Conservation (phyloP, 768 basidiomycete species). For the Fomitopsis serialis region DNA sequence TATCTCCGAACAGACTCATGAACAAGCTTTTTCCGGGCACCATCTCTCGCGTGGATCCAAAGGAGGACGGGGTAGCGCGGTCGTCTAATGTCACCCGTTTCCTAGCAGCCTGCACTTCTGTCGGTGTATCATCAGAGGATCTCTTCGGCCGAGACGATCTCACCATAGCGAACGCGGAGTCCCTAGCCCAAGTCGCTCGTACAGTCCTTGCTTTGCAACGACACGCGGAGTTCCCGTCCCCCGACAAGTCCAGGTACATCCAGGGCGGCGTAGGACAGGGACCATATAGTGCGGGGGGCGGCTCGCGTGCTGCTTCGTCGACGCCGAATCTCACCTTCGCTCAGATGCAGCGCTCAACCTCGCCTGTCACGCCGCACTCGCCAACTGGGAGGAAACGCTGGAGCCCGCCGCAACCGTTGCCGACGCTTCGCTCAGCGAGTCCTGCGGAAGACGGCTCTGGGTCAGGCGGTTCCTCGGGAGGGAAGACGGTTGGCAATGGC, state of each 20-base stretch:
- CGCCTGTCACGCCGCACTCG: slow-evolving; percentile 26
- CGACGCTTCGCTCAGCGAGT: slow-evolving; percentile 51
- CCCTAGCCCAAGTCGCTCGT: slow-evolving; percentile 64
- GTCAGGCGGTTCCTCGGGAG: slow-evolving; percentile 23
- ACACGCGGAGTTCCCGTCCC: slow-evolving; percentile 50
- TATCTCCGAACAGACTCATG: slow-evolving; percentile 48
- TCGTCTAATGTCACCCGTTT: slow-evolving; percentile 75
- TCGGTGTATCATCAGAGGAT: slow-evolving; percentile 57
- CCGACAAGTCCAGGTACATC: slow-evolving; percentile 41
- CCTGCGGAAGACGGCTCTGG: slow-evolving; percentile 40
- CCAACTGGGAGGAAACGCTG: slow-evolving; percentile 40
- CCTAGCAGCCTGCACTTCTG: slow-evolving; percentile 65
- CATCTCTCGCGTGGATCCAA: slow-evolving; percentile 56
- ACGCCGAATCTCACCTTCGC: slow-evolving; percentile 49
- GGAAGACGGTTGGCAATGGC: slow-evolving; percentile 25
- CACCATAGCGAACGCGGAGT: slow-evolving; percentile 51
- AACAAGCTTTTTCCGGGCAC: slow-evolving; percentile 67
- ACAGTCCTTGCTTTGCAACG: slow-evolving; percentile 68
- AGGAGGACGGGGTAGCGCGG: slow-evolving; percentile 61
- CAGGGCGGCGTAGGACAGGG: slow-evolving; percentile 24
- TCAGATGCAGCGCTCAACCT: slow-evolving; percentile 30
- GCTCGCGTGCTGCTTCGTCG: slow-evolving; percentile 49
- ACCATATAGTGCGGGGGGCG: slow-evolving; percentile 25
- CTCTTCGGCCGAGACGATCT: slow-evolving; percentile 68
- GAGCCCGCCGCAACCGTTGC: slow-evolving; percentile 46